These are phyloP conservation scores for Zygosaccharomyces kombuchaensis DNA, from an alignment of 805 yeast species.

Conservation along the genomic window DNA sequence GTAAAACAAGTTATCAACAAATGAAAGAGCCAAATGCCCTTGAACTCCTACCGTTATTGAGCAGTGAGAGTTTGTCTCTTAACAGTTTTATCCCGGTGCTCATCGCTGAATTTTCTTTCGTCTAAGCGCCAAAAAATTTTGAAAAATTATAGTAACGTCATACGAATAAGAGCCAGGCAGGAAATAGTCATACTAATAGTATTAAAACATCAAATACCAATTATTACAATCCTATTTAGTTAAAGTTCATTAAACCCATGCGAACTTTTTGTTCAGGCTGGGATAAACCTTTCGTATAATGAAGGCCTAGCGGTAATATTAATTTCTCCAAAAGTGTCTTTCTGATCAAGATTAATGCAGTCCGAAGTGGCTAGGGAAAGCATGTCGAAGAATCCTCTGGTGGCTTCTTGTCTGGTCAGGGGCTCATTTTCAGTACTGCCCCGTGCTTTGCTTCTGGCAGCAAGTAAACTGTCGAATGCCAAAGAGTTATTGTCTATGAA, in stretches of 20 bases:
- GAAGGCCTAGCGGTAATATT: slow-evolving; percentile 44
- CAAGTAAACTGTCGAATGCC: slow-evolving; percentile 14
- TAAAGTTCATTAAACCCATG: not conserved
- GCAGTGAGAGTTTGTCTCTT: not conserved
- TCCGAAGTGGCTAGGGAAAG: slow-evolving; percentile 76
- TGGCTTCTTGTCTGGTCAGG: slow-evolving; percentile 25
- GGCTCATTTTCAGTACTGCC: not conserved
- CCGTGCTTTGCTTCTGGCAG: slow-evolving; percentile 3
- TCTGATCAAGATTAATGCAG: slow-evolving; percentile 60
- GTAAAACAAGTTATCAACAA: not conserved
- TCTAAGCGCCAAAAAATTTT: slow-evolving; percentile 6
- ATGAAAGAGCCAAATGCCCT: not conserved
- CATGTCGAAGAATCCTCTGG: slow-evolving; percentile 65
- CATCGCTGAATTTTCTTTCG: not conserved
- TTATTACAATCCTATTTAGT: not conserved
- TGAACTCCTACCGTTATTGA: not conserved
- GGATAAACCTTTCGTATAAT: slow-evolving; percentile 32
- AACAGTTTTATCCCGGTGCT: not conserved
- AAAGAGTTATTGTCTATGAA: slow-evolving; percentile 13
- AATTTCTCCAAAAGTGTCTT: slow-evolving; percentile 56
- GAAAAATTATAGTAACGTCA: not conserved
- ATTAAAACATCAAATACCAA: not conserved
- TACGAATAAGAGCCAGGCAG: not conserved
- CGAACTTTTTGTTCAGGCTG: slow-evolving; percentile 10
- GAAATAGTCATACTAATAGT: not conserved